Conservation (phyloP, 352 stramenopile genomes). For the Phytopythium helicoides region DNA sequence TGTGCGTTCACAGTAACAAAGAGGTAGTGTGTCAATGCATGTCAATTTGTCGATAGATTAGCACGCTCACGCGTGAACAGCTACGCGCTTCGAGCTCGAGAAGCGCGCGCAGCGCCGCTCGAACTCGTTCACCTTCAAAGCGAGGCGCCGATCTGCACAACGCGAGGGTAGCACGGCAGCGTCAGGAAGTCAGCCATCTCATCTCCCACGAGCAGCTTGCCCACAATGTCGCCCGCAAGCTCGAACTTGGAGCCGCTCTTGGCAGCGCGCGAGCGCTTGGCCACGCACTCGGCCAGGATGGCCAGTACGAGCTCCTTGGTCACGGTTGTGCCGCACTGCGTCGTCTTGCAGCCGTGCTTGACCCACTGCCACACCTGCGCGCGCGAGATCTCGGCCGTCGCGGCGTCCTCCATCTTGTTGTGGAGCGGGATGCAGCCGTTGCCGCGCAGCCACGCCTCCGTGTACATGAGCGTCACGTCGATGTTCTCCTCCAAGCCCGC, state of each 20-base stretch:
- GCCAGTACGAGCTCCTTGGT: constrained; percentile 64
- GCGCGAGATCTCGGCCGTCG: constrained; percentile 93
- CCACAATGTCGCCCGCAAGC: constrained; percentile 59
- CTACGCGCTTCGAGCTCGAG: background rate
- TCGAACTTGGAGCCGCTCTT: constrained; percentile 57
- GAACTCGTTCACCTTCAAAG: constrained; percentile 51
- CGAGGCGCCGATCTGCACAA: constrained; percentile 65
- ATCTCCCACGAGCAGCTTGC: constrained; percentile 69
- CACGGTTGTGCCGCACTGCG: constrained; percentile 52
- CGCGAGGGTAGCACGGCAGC: constrained; percentile 79
- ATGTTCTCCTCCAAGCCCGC: constrained; percentile 89
- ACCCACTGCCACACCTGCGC: constrained; percentile 95
- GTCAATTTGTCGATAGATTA: too few species aligned
- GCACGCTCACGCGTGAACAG: background rate
- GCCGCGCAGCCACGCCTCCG: constrained; percentile 92
- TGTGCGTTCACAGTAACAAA: too few species aligned
- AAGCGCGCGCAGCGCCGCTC: background rate
- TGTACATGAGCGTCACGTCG: constrained; percentile 92
- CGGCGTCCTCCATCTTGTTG: constrained; percentile 96
- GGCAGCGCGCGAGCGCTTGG: constrained; percentile 46
- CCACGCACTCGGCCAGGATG: constrained; percentile 66
- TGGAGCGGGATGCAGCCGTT: constrained; percentile 93
- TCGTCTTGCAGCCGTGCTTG: constrained; percentile 62
- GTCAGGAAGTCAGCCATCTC: constrained; percentile 84
- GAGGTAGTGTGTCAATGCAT: too few species aligned